Base-by-base conservation (phyloP, 2,329 filamentous ascomycete genomes). In the Hypoxylon sp. region DNA sequence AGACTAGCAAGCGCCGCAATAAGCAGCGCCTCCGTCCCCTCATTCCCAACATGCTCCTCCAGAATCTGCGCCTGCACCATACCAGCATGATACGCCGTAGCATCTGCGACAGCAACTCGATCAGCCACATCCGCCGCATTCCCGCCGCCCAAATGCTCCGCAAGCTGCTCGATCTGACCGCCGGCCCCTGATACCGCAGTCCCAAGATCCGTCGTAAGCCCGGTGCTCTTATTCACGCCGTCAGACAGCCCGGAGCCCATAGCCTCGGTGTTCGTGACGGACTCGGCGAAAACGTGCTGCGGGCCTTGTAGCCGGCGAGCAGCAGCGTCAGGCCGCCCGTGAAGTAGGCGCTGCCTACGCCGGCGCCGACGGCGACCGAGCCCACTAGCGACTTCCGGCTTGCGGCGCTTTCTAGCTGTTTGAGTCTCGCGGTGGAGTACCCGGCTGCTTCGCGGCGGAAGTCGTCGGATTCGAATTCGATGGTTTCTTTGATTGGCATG, bases 41-140 rank as follows among this genome's bases (percentile, higher is more conserved):
- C 42, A 17, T 25, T 52, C 7, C 17, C 43, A 1, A 47, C 7
- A 9, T 47, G 42, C 13, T 52, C 49, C 13, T 52, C 49, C 4
- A 52, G 13, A n/a, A 52, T 52, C 17, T 52, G 43, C 25, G 49
- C 43, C n/a, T 52, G 43, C 4, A 47, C 37, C 43, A 52, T 47
- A 8, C 49, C 49, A 3, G 35, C 49, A 30, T 52, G 49, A 30
- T 52, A 47, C 15, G 49, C 42, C 19, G 12, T 42, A 7, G 36
- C 25, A 13, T 52, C 42, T 3, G 41, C 13, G 4, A 31, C 49
- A 1, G 49, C 34, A 2, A 41, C 35, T 0, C 9, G 12, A 1
- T 13, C 20, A 4, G 35, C 36, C 4, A 26, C 35, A 5, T 17
- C 19, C 11, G 23, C 20, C 4, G 41, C 9, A 26, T 40, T 19